Evolutionary conservation across 2,329 filamentous ascomycete species (phyloP), one percentile per base, ranked within the genome.

Genomic region (Trichoderma sp.): DNA sequence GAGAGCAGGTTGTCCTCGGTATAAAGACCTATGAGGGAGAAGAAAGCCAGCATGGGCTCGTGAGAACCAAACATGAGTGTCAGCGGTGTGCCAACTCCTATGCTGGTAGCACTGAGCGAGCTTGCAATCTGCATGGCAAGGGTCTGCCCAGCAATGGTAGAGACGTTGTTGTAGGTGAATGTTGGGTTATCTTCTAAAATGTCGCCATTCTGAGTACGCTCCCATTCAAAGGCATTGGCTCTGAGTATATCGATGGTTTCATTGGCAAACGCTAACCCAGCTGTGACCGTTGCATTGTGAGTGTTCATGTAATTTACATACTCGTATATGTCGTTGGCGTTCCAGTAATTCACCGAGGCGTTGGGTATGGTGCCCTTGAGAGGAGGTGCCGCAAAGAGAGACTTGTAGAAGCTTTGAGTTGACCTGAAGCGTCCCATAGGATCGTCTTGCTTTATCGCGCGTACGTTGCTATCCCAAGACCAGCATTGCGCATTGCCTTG

Each of bases 151-250:
- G 85, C 80, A 47, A 90, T 81, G 31, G 84, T 82, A 31, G 83
- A 82, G 68, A 87, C 70, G 7, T 75, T 67, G 24, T 71, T 71
- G 2, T 71, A 81, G 61, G 73, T 74, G 68, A 83, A 79, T 14
- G 79, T 77, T 4, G 79, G 78, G 5, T 74, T 70, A 19, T 69
- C 63, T 0, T 82, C 89, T 14, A 88, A 86, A 8, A 91, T 84
- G 75, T 90, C 88, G 31, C 78, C 82, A 72, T 84, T 83, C 55
- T 81, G 77, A 64, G 78, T 75, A 76, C 85, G 91, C 80, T 96
- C 89, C 76, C 94, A 88, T 21, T 80, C 80, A 71, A 89, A 86
- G 62, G 94, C 93, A 27, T 94, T 85, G 5, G 81, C 82, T 69
- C 83, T 83, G 43, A 95, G 84, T 43, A 75, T 72, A n/a, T 83